Percentiles rank a stretch among this genome's conserved stretches.
Evolutionary conservation across 345 rosid species (phyloP).

Genomic region (Pistacia integerrima): DNA sequence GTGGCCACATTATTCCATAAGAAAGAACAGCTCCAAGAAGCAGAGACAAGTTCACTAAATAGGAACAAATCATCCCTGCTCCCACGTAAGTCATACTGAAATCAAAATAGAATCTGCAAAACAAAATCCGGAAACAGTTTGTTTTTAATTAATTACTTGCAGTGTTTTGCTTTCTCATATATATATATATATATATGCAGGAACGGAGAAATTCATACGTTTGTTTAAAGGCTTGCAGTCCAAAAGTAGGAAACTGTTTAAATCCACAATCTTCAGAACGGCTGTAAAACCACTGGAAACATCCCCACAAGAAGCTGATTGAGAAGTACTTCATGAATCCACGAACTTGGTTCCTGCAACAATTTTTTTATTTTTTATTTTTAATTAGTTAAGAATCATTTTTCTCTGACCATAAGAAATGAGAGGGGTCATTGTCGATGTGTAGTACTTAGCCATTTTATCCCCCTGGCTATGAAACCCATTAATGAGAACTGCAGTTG

Average conservation of each 20-base stretch:
- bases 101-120: constrained; percentile 78
- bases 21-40: constrained; percentile 85
- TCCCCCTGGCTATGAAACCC: constrained; percentile 90
- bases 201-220: constrained; percentile 43
- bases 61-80: constrained; percentile 94
- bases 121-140: background rate
- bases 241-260: constrained; percentile 82
- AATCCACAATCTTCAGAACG: constrained; percentile 75
- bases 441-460: constrained; percentile 58
- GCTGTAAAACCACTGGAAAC: constrained; percentile 87
- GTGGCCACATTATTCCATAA: constrained; percentile 91
- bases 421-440: background rate
- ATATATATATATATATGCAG: background rate
- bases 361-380: background rate
- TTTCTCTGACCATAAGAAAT: background rate
- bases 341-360: constrained; percentile 71
- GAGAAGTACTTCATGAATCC: constrained; percentile 81
- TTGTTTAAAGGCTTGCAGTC: constrained; percentile 82
- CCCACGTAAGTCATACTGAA: constrained; percentile 85
- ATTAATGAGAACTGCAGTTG: constrained; percentile 95
- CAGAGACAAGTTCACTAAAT: constrained; percentile 83
- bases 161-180: background rate
- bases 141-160: background rate
- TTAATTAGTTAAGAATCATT: no score
- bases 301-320: constrained; percentile 82